Percentiles rank a stretch among this genome's conserved stretches.
Conservation (phyloP, 2,329 filamentous ascomycete species). For the Fusarium neocosmosporiellum region DNA sequence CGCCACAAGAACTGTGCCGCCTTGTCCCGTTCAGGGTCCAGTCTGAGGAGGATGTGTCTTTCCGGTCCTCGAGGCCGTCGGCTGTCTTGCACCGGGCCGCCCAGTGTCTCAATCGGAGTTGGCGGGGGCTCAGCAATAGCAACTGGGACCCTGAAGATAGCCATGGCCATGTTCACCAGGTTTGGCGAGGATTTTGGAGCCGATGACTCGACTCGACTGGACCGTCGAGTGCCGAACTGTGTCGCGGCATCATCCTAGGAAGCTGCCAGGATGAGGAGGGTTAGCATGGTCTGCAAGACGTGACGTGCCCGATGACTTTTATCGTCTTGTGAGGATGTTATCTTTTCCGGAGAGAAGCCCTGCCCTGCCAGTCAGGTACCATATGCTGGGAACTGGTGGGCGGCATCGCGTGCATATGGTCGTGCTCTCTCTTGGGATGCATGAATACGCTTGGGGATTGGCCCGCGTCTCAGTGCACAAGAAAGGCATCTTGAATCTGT, state of each 20-base stretch:
- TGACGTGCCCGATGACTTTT: background rate
- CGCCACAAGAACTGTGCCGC: constrained; percentile 15
- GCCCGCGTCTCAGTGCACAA: constrained; percentile 32
- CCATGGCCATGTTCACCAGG: background rate
- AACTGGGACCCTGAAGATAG: background rate
- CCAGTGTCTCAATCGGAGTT: background rate
- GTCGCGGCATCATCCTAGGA: background rate
- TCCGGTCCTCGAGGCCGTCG: background rate
- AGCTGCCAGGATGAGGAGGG: constrained; percentile 4
- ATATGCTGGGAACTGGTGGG: constrained; percentile 30
- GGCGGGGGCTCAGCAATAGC: background rate
- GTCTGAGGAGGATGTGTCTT: constrained; percentile 1
- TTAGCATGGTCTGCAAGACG: constrained; percentile 2
- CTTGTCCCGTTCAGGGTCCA: background rate
- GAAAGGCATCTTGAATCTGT: constrained; percentile 36
- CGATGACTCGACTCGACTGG: background rate
- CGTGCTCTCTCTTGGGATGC: constrained; percentile 13
- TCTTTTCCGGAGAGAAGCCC: constrained; percentile 10
- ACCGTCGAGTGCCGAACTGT: background rate
- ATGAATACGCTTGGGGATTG: constrained; percentile 30
- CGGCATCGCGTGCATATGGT: constrained; percentile 26
- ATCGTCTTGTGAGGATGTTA: constrained; percentile 10
- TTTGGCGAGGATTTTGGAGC: background rate
- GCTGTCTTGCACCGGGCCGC: constrained; percentile 4
- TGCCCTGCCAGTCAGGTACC: constrained; percentile 16